Evolutionary conservation across 2,329 filamentous ascomycete species (phyloP).

Genomic region (Neopestalotiopsis rosae): DNA sequence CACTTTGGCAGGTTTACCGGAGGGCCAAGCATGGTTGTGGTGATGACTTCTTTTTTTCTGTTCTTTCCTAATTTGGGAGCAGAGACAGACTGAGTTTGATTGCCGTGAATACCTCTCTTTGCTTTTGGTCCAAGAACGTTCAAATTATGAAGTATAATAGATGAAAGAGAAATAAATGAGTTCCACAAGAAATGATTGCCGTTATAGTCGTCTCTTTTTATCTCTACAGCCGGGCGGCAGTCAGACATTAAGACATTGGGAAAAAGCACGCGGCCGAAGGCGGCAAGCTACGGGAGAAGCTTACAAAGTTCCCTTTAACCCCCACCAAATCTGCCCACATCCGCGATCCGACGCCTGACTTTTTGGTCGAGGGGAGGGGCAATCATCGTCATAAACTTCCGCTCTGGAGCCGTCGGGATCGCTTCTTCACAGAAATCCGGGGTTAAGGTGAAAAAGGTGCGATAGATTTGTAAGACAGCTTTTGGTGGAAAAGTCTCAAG

Average conservation of each 20-base stretch:
- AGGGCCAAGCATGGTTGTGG: conserved; percentile 9
- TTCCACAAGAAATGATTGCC: not conserved
- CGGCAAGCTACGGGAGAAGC: conserved; percentile 12
- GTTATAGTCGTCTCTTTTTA: not conserved
- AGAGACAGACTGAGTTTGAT: not conserved
- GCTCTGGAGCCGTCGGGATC: too few relatives aligned
- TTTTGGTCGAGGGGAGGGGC: not conserved
- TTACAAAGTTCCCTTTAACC: not conserved
- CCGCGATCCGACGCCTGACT: conserved; percentile 5
- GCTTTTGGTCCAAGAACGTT: too few relatives aligned
- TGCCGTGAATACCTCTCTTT: not conserved
- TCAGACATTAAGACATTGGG: not conserved
- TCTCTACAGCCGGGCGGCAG: not conserved
- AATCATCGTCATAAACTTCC: too few relatives aligned
- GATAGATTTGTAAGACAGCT: too few relatives aligned
- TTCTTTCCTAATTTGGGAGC: not conserved
- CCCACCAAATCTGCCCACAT: not conserved
- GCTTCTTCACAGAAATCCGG: too few relatives aligned
- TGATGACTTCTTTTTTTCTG: not conserved
- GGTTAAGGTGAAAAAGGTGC: too few relatives aligned
- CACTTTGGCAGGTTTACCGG: conserved; percentile 63
- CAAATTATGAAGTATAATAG: not conserved
- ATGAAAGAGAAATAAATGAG: not conserved
- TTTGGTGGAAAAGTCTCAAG: too few relatives aligned
- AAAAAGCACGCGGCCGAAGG: not conserved